These are phyloP conservation scores for Lactifluus hygrophoroides DNA, from an alignment of 768 basidiomycete genomes.

Conservation along the genomic window DNA sequence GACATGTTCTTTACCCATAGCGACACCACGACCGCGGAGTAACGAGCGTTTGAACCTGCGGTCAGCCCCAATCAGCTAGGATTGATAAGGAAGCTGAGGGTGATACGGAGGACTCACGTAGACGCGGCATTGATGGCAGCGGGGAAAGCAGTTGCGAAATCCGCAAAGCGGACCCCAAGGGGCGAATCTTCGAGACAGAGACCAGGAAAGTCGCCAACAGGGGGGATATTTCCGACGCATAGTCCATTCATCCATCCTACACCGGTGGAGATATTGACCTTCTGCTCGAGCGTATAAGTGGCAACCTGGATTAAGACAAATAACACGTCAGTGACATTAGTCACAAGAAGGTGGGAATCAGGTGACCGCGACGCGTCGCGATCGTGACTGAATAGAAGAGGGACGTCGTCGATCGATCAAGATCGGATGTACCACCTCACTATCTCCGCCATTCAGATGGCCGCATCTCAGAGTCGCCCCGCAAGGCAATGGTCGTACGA, in stretches of 20 bases:
- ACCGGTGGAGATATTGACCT: slow-evolving; percentile 20
- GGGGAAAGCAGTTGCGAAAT: slow-evolving; percentile 73
- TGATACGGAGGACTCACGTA: slow-evolving; percentile 42
- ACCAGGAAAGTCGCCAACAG: slow-evolving; percentile 50
- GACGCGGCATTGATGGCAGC: slow-evolving; percentile 74
- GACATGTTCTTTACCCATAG: slow-evolving; percentile 76
- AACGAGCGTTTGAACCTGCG: slow-evolving; percentile 66
- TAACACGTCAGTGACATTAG: no score
- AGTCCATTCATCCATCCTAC: slow-evolving; percentile 50
- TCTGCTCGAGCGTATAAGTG: slow-evolving; percentile 16
- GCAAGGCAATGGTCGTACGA: background rate
- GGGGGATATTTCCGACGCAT: slow-evolving; percentile 61
- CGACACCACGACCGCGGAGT: slow-evolving; percentile 65
- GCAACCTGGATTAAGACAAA: slow-evolving; percentile 1
- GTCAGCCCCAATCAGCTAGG: background rate
- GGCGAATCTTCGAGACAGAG: slow-evolving; percentile 73
- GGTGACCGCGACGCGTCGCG: no score
- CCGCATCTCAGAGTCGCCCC: background rate
- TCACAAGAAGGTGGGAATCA: background rate
- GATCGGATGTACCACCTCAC: background rate
- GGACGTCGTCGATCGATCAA: background rate
- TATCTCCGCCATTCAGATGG: background rate
- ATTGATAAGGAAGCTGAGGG: background rate
- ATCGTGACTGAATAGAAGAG: background rate
- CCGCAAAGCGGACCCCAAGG: slow-evolving; percentile 66